These are phyloP conservation scores for Entomortierella lignicola DNA, from an alignment of 192 early-diverging fungal species.

Conservation along the genomic window DNA sequence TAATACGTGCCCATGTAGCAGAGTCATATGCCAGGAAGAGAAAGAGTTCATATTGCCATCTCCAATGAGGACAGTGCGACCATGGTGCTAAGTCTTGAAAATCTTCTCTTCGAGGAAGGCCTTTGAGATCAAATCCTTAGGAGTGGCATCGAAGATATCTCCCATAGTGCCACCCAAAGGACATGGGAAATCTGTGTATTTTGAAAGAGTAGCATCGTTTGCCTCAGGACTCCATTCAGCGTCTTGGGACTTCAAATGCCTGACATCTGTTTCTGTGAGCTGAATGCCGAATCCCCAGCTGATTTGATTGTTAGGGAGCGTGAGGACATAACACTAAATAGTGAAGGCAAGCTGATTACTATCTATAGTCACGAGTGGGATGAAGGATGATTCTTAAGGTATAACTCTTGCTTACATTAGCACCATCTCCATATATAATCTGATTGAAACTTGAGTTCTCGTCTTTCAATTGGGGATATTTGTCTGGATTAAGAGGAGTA, in stretches of 20 bases:
- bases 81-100: too few relatives aligned
- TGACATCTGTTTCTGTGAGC: not conserved
- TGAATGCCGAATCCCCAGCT: slow-evolving; percentile 9
- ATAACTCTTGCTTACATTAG: not conserved
- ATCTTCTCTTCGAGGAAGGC: too few relatives aligned
- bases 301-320: slow-evolving; percentile 10
- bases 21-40: too few relatives aligned
- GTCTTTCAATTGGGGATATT: slow-evolving; percentile 1
- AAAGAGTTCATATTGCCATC: too few relatives aligned
- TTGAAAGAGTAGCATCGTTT: slow-evolving; percentile 3
- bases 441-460: not conserved
- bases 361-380: too few relatives aligned
- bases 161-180: too few relatives aligned
- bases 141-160: too few relatives aligned
- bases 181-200: too few relatives aligned
- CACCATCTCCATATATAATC: not conserved
- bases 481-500: not conserved
- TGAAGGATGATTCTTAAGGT: not conserved
- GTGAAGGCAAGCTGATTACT: too few relatives aligned
- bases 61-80: too few relatives aligned
- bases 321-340: slow-evolving; percentile 6
- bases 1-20: too few relatives aligned
- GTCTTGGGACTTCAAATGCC: not conserved
- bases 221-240: slow-evolving; percentile 19
- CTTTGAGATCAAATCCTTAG: too few relatives aligned